These are phyloP conservation scores for Geranium rotundifolium DNA, from an alignment of 345 rosid species.

Conservation along the genomic window DNA sequence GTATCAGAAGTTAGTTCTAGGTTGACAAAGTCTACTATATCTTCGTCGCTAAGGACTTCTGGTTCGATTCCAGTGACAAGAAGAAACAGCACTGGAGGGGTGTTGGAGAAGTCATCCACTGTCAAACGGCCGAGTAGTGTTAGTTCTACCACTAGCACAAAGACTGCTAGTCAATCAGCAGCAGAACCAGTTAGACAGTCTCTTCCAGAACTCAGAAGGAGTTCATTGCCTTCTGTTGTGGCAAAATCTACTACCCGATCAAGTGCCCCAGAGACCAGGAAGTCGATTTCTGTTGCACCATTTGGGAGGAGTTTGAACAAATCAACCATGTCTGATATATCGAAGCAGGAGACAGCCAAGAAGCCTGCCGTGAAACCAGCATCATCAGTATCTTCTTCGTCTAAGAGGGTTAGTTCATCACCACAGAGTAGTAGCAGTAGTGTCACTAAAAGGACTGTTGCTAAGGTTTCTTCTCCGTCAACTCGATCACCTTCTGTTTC, in stretches of 20 bases:
- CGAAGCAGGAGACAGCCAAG: conserved; percentile 33
- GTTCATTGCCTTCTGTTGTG: conserved; percentile 59
- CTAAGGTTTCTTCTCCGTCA: conserved; percentile 56
- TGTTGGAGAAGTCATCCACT: conserved; percentile 43
- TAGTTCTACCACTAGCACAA: conserved; percentile 32
- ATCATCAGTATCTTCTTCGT: conserved; percentile 37
- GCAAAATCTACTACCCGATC: conserved; percentile 34
- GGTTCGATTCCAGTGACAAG: conserved; percentile 44
- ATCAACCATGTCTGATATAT: conserved; percentile 36
- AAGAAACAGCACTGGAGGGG: conserved; percentile 85
- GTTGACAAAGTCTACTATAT: conserved; percentile 30
- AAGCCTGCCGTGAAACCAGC: conserved; percentile 42
- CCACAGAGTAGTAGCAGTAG: conserved; percentile 52
- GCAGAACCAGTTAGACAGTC: conserved; percentile 56
- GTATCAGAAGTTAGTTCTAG: conserved; percentile 26
- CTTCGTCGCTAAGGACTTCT: conserved; percentile 32
- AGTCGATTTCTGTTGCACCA: conserved; percentile 36
- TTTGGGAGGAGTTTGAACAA: conserved; percentile 35
- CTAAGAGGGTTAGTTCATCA: conserved; percentile 45
- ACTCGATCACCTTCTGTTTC: conserved; percentile 56
- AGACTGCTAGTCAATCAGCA: conserved; percentile 21
- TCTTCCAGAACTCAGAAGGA: conserved; percentile 71
- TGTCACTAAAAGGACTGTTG: conserved; percentile 41
- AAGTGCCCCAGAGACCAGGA: conserved; percentile 40
- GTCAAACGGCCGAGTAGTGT: conserved; percentile 16